Base-by-base conservation (phyloP, 1,139 yeast genomes). In the Arxiozyma bovina region DNA sequence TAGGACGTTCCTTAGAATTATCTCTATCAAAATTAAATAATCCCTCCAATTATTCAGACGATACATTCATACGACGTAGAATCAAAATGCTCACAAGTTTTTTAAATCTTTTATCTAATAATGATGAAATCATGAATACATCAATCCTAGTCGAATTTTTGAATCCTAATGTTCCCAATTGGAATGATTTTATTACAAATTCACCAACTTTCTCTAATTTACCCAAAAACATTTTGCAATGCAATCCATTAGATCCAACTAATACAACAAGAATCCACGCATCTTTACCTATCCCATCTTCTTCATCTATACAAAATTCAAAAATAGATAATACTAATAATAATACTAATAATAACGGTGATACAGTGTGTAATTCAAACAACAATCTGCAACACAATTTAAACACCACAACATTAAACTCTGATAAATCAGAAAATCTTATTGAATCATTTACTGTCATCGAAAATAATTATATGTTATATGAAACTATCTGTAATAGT, bases 141-240 rank as follows among this genome's bases (percentile, higher is more conserved):
- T 79, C 80, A 43, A 83, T 87, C 51, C 85, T 88, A 63, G 78
- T 82, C 44, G 82, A 85, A 65, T 91, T 91, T 65, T 71, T 91
- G 58, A 96, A 90, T 65, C 96, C 97, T 7, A 85, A 85, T 60
- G 81, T 64, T 53, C 48, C 87, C 3, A 84, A 84, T 63, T 91
- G 96, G 96, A 57, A 58, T 18, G 73, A 71, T 55, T 80, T 79
- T 61, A 79, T 80, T 2, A 64, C 79, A 51, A 71, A 71, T 50
- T 68, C 80, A 64, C 86, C 89, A 61, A 86, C 79, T 68, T 83
- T 68, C 70, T 81, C 78, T 2, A 68, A 73, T 30, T 63, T 81
- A 50, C 84, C 81, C 63, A 69, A 82, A 72, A 63, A 83, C 66
- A 70, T 76, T 22, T 68, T 76, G 44, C 83, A 82, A 12, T 82